Evolutionary conservation across 139 green algal species (phyloP), one percentile per base, ranked within the genome.

Genomic region (Raphidocelis subcapitata): DNA sequence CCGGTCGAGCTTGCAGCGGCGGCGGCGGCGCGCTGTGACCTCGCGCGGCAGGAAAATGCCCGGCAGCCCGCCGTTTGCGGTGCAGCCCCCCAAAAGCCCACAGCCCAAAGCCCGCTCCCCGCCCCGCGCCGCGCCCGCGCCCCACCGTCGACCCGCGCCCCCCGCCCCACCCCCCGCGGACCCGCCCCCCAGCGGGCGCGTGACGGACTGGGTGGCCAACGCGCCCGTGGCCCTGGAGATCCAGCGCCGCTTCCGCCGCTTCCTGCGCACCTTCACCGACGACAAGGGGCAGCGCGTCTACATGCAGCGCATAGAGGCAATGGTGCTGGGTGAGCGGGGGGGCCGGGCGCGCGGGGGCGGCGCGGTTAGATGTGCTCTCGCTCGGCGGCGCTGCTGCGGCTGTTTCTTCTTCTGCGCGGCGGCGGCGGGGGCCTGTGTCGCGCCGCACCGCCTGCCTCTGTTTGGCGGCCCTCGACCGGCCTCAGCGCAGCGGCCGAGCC

Each of bases 121-220:
- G 52, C 23, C 28, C 2, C 1, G 1, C 35, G 15, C 46, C 60
- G 69, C 57, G 41, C 47, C 16, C 60, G 24, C 68, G 63, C 24
- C 37, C 75, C 21, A 18, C 37, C 16, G 28, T 62, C 26, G 46
- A 69, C 62, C 24, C 94, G 24, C 83, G 90, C 51, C 70, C 92
- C 46, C 61, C n/a, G n/a, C n/a, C n/a, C n/a, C n/a, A n/a, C n/a
- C n/a, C n/a, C n/a, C n/a, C n/a, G n/a, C n/a, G n/a, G n/a, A n/a
- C n/a, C n/a, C n/a, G n/a, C n/a, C n/a, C n/a, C n/a, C 77, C 15
- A 72, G 79, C 35, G 91, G 90, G 62, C 79, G 85, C 24, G 62
- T 92, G 44, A 75, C 63, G 10, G 89, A 94, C 52, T 94, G 80
- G 76, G 80, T 95, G 26, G 68, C 78, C 1, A 77, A 92, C 75